These are phyloP conservation scores for Populus deltoides DNA, from an alignment of 345 rosid genomes.

Conservation along the genomic window DNA sequence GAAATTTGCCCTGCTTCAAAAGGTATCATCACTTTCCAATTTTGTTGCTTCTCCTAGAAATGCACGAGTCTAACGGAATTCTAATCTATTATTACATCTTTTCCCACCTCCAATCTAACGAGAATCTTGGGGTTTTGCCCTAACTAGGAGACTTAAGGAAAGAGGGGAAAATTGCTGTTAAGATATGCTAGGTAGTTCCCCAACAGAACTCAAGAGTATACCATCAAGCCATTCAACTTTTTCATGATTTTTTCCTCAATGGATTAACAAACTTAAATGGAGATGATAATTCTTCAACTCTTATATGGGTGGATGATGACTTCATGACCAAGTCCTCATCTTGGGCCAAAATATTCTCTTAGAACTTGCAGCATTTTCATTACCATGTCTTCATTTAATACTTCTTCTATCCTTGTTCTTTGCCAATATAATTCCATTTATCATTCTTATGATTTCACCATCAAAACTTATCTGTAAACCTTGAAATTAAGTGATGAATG, in stretches of 20 bases:
- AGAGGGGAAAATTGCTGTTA: neutral
- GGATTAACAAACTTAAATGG: too few species aligned
- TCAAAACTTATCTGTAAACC: neutral
- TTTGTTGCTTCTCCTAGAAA: neutral
- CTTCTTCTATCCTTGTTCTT: neutral
- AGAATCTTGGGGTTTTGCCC: neutral
- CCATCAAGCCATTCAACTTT: neutral
- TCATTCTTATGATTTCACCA: neutral
- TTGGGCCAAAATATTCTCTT: neutral
- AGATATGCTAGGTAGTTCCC: neutral
- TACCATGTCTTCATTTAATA: neutral
- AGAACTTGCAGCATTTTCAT: neutral
- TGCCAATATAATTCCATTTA: neutral
- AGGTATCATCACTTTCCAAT: constrained; percentile 29
- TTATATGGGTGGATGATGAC: neutral
- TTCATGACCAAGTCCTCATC: neutral
- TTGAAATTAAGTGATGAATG: neutral
- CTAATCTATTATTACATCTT: neutral
- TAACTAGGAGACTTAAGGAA: neutral
- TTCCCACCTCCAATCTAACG: neutral
- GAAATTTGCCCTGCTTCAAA: constrained; percentile 54
- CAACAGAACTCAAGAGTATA: neutral
- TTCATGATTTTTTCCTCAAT: neutral
- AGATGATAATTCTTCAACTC: neutral
- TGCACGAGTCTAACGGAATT: neutral